Percentiles rank a stretch among this genome's conserved stretches.
Evolutionary conservation across 192 early-diverging fungal genomes (phyloP).

Genomic region (Backusella parvicylindrica): DNA sequence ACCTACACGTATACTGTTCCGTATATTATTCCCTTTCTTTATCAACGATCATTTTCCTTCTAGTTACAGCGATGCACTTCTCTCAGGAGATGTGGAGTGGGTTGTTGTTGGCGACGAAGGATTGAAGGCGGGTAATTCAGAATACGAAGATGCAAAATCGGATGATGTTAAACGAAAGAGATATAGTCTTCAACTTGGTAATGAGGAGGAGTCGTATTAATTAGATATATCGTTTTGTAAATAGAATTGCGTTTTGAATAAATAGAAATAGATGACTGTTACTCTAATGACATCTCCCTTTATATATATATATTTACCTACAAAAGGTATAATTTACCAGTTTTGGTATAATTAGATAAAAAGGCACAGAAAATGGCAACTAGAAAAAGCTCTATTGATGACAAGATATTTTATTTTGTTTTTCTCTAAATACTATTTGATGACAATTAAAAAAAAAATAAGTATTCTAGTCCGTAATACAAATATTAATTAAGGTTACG

Average conservation of each 20-base stretch:
- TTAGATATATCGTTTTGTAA: not conserved
- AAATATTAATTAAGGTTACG: not conserved
- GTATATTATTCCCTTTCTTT: constrained; percentile 47
- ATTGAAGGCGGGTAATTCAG: constrained; percentile 4
- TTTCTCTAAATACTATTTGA: not conserved
- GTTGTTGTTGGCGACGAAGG: constrained; percentile 30
- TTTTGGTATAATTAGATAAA: too few species aligned
- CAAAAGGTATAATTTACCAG: too few species aligned
- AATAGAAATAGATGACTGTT: not conserved
- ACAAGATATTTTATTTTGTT: not conserved
- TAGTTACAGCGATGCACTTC: constrained; percentile 44
- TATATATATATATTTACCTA: too few species aligned
- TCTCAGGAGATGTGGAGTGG: constrained; percentile 37
- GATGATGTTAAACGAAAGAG: not conserved
- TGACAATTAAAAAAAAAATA: not conserved
- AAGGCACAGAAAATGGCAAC: too few species aligned
- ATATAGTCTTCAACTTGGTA: not conserved
- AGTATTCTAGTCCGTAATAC: not conserved
- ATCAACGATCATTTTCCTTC: constrained; percentile 55
- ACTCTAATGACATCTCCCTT: too few species aligned
- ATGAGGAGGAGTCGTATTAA: not conserved
- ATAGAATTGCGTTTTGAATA: not conserved
- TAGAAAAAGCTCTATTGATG: too few species aligned
- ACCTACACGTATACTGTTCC: constrained; percentile 41
- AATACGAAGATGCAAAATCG: not conserved